Evolutionary conservation across 2,329 filamentous ascomycete species (phyloP), one percentile per base, ranked within the genome.

Genomic region (Aspergillus oerlinghausenensis): DNA sequence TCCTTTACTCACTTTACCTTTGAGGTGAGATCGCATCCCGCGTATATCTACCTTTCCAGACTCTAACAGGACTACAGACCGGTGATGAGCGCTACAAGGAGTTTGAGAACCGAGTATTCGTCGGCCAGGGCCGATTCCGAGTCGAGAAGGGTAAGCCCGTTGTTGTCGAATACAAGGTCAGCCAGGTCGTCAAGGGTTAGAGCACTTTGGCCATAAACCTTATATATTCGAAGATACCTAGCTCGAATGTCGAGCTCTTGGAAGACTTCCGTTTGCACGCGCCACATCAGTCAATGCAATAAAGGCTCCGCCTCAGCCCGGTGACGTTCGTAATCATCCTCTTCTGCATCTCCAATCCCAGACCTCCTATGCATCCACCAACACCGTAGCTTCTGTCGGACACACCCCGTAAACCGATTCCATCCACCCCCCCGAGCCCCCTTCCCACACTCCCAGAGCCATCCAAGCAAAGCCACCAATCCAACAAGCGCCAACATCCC

Each of bases 101-200:
- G 6, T 70, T 79, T 7, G 76, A 79, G 55, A 70, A 65, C 50
- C 63, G 68, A 3, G 66, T 75, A 3, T 78, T 76, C 55, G 74
- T 77, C 26, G 76, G 66, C 3, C 65, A 73, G 38, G 76, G 75
- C 11, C 71, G 69, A 9, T 77, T 79, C 63, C 63, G 67, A n/a
- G 62, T 70, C 21, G 67, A 73, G 58, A 65, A 69, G 57, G 75
- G 67, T 19, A 70, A 74, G 59, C 65, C 67, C 0, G 52, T 71
- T 4, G 63, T 74, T 35, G 75, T 77, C 19, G 75, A 78, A 61
- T 78, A 78, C 58, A 72, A 72, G 48, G 70, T 78, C 55, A 73
- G 75, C 59, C 69, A 73, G 64, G 72, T 75, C 49, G 53, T 68
- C 50, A 59, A 65, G 40, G 65, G 58, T 21, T 68, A 54, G 60